phyloP scores from a whole-genome alignment of 805 yeast genomes.

The Phaffomyces opuntiae region DNA sequence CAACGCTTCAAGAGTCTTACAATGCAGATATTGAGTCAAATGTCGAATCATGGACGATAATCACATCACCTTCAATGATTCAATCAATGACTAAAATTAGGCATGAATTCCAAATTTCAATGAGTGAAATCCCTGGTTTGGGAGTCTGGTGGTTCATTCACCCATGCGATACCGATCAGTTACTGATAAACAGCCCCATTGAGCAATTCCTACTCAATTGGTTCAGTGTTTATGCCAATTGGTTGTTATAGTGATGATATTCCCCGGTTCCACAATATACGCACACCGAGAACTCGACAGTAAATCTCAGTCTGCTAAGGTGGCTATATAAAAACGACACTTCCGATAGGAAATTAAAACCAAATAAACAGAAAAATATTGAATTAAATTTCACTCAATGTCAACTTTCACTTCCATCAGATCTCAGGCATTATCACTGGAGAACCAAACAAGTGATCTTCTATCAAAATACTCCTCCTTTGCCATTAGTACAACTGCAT shows the following conservation, averaged over 20 bases:
- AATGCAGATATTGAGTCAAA: background rate
- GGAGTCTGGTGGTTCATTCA: slow-evolving; percentile 27
- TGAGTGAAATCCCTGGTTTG: slow-evolving; percentile 4
- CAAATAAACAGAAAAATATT: background rate
- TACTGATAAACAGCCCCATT: slow-evolving; percentile 20
- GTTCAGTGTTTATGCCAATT: slow-evolving; percentile 23
- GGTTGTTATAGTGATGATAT: background rate
- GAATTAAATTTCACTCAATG: slow-evolving; percentile 9
- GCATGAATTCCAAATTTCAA: slow-evolving; percentile 4
- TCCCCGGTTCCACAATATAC: background rate
- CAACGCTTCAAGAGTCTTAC: background rate
- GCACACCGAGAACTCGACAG: background rate
- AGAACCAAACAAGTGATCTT: slow-evolving; percentile 55
- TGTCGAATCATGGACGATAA: background rate
- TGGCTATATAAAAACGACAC: too few species aligned
- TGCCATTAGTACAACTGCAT: slow-evolving; percentile 43
- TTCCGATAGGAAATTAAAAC: too few species aligned
- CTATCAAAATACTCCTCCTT: slow-evolving; percentile 48
- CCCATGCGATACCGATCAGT: slow-evolving; percentile 32
- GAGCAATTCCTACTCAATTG: slow-evolving; percentile 20
- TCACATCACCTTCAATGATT: background rate
- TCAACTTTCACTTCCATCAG: slow-evolving; percentile 61
- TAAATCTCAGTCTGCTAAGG: too few species aligned
- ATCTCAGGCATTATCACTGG: slow-evolving; percentile 60
- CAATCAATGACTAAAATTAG: background rate